Evolutionary conservation across 163 green algal genomes (phyloP), one percentile per base, ranked within the genome.

Genomic region (Chlorella variabilis): DNA sequence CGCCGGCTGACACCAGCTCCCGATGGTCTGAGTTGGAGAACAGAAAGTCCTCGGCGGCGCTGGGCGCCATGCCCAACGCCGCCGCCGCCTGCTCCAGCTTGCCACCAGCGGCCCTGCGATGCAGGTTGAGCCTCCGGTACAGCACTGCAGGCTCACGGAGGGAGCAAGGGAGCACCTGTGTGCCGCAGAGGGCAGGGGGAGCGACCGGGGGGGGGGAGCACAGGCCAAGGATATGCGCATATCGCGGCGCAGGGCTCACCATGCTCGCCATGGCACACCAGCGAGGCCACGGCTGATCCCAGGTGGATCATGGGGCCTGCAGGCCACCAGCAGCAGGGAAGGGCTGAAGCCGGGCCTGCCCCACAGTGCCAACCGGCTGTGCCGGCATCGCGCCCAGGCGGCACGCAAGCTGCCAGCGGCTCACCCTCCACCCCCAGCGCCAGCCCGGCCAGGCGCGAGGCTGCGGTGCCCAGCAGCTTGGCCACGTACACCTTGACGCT

Each of bases 381-480:
- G n/a, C n/a, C n/a, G n/a, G n/a, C n/a, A n/a, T n/a, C n/a, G n/a
- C n/a, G n/a, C n/a, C n/a, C n/a, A n/a, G n/a, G n/a, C n/a, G n/a
- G n/a, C n/a, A n/a, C n/a, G n/a, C n/a, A n/a, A n/a, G n/a, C n/a
- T n/a, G n/a, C n/a, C n/a, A n/a, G n/a, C n/a, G n/a, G n/a, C 59
- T 31, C 56, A 80, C 73, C 73, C n/a, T 86, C 82, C 49, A 73
- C 56, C 27, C 82, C 82, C 45, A 86, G 63, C 15, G 88, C 80
- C 73, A 97, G 77, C 20, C 87, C 88, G 0, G 91, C 76, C n/a
- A 86, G 65, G 23, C 94, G 89, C 23, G 83, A 81, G 48, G 83
- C 90, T 6, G 92, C 67, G 0, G 92, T 96, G 33, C 94, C 93
- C 4, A 96, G 41, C 39, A 97, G 88, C 83, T 98, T 98, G 31